phyloP scores from a whole-genome alignment of 2,329 filamentous ascomycete genomes.

The Fusarium zealandicum region DNA sequence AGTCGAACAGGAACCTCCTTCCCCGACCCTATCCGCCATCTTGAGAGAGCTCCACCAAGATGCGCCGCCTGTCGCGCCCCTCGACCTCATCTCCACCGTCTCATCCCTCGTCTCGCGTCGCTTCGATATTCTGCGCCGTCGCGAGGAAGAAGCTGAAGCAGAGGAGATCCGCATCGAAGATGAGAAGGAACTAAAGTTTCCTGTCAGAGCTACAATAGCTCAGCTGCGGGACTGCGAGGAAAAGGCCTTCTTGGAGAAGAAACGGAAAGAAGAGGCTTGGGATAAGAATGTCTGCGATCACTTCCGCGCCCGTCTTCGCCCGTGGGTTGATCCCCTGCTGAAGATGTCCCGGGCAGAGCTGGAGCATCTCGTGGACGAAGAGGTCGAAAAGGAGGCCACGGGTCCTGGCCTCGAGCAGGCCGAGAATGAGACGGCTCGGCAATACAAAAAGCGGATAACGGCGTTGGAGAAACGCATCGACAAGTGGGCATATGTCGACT shows the following conservation, averaged over 20 bases:
- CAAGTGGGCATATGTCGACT: conserved; percentile 6
- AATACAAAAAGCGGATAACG: conserved; percentile 17
- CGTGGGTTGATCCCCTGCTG: neutral
- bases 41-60: conserved; percentile 1
- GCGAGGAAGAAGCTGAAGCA: neutral
- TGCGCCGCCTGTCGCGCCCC: conserved; percentile 15
- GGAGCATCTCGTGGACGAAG: conserved; percentile 14
- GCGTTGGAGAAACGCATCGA: conserved; percentile 23
- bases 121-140: neutral
- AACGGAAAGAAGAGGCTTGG: neutral
- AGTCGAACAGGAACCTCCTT: neutral
- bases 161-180: conserved; percentile 1
- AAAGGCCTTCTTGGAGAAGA: neutral
- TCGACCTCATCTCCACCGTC: conserved; percentile 19
- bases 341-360: conserved; percentile 13
- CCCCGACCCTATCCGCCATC: neutral
- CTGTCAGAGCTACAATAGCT: neutral
- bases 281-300: no score
- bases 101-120: conserved; percentile 12
- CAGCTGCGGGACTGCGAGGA: neutral
- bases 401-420: conserved; percentile 5
- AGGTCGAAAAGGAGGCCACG: conserved; percentile 10
- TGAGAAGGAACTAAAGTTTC: neutral
- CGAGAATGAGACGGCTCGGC: conserved; percentile 4
- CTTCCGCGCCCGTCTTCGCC: neutral